A percentile compares a stretch with the other conserved stretches of the same genome.
These are phyloP conservation scores for Podaxis sp. DNA, from an alignment of 768 basidiomycete species.

Conservation along the genomic window DNA sequence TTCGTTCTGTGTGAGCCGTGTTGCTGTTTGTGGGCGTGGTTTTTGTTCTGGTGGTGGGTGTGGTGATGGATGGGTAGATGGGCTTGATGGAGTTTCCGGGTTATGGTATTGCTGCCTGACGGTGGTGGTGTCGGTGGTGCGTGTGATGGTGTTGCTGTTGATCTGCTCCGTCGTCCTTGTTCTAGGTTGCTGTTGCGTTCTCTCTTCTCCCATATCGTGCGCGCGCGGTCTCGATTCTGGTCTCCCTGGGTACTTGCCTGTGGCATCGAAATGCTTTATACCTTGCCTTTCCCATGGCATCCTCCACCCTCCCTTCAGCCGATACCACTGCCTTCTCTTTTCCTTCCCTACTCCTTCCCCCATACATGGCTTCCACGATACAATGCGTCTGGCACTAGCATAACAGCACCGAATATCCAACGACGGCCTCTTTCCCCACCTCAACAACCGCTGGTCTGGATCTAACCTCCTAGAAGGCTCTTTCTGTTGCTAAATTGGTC, in stretches of 20 bases:
- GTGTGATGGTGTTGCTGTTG: not conserved
- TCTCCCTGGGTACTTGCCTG: not conserved
- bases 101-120: no score
- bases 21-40: not conserved
- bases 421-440: not conserved
- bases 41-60: not conserved
- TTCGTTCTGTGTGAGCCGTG: not conserved
- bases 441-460: not conserved
- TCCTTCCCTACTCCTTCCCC: not conserved
- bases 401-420: no score
- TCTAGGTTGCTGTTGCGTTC: not conserved
- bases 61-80: not conserved
- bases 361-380: not conserved
- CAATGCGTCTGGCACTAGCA: not conserved
- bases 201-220: not conserved
- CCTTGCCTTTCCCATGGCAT: not conserved
- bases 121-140: not conserved
- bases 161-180: not conserved
- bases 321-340: not conserved
- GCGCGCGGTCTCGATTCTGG: not conserved
- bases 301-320: not conserved
- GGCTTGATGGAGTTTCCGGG: no score
- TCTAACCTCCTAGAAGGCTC: not conserved
- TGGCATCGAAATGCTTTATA: not conserved
- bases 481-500: not conserved